Conservation (phyloP, 345 rosid genomes). For the Crucihimalaya himalaica region DNA sequence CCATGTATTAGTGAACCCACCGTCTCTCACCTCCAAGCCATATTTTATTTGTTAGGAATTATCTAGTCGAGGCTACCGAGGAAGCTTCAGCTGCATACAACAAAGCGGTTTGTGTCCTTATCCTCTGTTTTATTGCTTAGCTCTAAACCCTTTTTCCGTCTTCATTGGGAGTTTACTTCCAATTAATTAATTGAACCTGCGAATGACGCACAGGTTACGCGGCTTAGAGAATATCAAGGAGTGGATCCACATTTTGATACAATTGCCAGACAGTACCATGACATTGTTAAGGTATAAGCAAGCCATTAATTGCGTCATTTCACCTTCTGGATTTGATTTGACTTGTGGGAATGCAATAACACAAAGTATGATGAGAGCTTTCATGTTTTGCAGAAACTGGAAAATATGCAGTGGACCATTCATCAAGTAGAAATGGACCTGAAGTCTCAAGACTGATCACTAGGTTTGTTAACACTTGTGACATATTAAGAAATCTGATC, state of each 20-base stretch:
- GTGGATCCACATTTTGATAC: conserved; percentile 95
- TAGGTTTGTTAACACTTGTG: conserved; percentile 3
- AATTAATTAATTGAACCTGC: neutral
- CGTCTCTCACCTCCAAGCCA: neutral
- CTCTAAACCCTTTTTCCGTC: neutral
- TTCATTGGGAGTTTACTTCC: neutral
- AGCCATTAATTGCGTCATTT: neutral
- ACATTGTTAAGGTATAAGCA: conserved; percentile 73
- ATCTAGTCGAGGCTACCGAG: conserved; percentile 90
- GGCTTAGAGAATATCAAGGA: conserved; percentile 97
- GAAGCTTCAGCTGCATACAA: conserved; percentile 94
- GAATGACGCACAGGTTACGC: conserved; percentile 61
- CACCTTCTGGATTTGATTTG: neutral
- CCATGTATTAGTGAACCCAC: neutral
- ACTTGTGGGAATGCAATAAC: neutral
- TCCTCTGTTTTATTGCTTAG: conserved; percentile 3
- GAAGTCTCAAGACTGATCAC: conserved; percentile 58
- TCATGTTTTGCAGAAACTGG: conserved; percentile 66
- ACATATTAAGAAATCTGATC: conserved; percentile 10
- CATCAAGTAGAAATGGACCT: conserved; percentile 95
- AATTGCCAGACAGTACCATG: conserved; percentile 93
- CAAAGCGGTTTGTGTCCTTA: conserved; percentile 76
- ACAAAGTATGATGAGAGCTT: conserved; percentile 24
- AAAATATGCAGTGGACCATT: conserved; percentile 96
- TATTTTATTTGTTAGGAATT: conserved; percentile 57